These are phyloP conservation scores for Patellifolia procumbens DNA, from an alignment of 179 eudicot species.

Conservation along the genomic window DNA sequence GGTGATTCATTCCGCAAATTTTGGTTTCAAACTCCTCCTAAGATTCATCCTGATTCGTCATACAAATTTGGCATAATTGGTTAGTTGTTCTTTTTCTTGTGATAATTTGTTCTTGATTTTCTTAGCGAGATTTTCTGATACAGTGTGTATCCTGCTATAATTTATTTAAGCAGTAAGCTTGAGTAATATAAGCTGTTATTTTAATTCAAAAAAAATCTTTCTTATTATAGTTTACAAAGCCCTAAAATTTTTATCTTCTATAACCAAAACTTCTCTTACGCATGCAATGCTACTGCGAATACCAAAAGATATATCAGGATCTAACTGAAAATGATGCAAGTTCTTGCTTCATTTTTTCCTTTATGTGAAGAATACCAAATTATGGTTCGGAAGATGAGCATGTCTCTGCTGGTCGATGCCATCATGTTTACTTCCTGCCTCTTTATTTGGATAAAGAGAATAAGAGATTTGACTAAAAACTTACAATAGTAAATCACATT, in stretches of 20 bases:
- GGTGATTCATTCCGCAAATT: slow-evolving; percentile 70
- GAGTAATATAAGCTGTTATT: not conserved
- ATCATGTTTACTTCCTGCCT: not conserved
- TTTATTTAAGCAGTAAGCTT: slow-evolving; percentile 3
- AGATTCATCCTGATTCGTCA: slow-evolving; percentile 66
- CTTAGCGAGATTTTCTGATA: not conserved
- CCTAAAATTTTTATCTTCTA: not conserved
- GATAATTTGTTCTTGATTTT: not conserved
- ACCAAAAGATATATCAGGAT: not conserved
- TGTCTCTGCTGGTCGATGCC: not conserved
- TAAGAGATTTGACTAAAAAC: not conserved
- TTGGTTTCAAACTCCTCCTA: slow-evolving; percentile 95
- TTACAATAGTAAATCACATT: not conserved
- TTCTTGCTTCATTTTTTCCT: not conserved
- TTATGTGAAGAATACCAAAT: not conserved
- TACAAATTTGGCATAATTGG: slow-evolving; percentile 96
- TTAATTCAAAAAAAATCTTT: not conserved
- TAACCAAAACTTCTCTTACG: not conserved
- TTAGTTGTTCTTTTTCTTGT: slow-evolving; percentile 28
- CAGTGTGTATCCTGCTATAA: not conserved
- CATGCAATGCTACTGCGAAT: not conserved
- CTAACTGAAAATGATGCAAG: not conserved
- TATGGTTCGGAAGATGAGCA: not conserved
- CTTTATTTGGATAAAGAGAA: not conserved
- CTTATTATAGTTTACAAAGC: not conserved